Evolutionary conservation across 768 basidiomycete species (phyloP), one percentile per base, ranked within the genome.

Genomic region (Strobilomyces dryophilus): DNA sequence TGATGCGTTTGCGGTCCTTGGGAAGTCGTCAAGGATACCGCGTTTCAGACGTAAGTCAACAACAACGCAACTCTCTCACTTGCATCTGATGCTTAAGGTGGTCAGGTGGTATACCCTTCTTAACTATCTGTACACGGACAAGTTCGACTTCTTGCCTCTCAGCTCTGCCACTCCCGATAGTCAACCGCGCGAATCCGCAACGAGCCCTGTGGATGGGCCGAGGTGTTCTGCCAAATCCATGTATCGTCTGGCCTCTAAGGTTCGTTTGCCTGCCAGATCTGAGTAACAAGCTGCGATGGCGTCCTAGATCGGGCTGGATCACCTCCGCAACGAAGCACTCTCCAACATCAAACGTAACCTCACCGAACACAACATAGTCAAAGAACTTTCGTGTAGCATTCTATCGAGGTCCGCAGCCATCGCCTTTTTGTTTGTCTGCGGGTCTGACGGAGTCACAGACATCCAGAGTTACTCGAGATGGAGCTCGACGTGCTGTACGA

Each of bases 181-280:
- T 7, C 44, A 52, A 44, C 29, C 37, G 26, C 43, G 14, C 3
- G 24, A 44, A 21, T 49, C 45, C 9, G 55, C 51, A 15, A 51
- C 51, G 39, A 52, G 40, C 40, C 26, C 49, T 15, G n/a, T 51
- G 0, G 63, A 62, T 18, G 37, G 32, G 15, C 49, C 53, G 3
- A 50, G 31, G 8, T 76, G 73, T 53, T 77, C 75, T 6, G 71
- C 75, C 0, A 77, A 77, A 49, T 77, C 76, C 0, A 76, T 76
- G 71, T 77, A 74, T 53, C 70, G 76, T 32, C 61, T 77, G 0
- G 74, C 76, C 0, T 57, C 57, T 44, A 75, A 76, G 65, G 75
- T 72, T 46, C 10, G 60, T 52, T 11, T 37, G 3, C 8, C 17
- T 36, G 11, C 11, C n/a, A n/a, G n/a, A n/a, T 27, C 27, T 4